phyloP scores from a whole-genome alignment of 495 filamentous ascomycete species.

The Glutinoglossum americanum region DNA sequence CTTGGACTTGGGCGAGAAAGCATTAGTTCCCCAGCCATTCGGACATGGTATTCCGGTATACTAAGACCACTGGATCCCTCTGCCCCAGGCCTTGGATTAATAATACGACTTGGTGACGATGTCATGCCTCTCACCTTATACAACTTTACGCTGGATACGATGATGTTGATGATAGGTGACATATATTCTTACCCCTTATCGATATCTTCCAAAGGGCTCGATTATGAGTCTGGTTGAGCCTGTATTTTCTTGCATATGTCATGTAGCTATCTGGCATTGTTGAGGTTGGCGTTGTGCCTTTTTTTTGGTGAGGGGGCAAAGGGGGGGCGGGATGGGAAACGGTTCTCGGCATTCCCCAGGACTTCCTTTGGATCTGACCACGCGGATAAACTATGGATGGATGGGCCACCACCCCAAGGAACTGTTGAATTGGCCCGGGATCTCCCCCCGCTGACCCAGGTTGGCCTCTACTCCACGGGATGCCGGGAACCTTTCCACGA shows the following conservation, averaged over 20 bases:
- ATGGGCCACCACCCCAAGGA: neutral
- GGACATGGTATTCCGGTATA: neutral
- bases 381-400: neutral
- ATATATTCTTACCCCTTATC: too few relatives aligned
- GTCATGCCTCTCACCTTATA: neutral
- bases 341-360: neutral
- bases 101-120: neutral
- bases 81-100: neutral
- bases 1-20: slow-evolving; percentile 2
- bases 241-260: neutral
- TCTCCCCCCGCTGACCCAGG: neutral
- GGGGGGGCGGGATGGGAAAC: neutral
- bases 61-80: too few relatives aligned
- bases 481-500: neutral
- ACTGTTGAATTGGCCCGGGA: neutral
- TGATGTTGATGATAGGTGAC: neutral
- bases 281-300: neutral
- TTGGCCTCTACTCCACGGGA: neutral
- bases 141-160: neutral
- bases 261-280: neutral
- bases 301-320: neutral
- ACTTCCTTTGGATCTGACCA: neutral
- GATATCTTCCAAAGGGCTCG: neutral
- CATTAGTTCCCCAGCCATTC: neutral
- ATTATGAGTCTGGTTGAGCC: neutral